Evolutionary conservation across 345 rosid species (phyloP), one percentile per base, ranked within the genome.

Genomic region (Brassica rapa): DNA sequence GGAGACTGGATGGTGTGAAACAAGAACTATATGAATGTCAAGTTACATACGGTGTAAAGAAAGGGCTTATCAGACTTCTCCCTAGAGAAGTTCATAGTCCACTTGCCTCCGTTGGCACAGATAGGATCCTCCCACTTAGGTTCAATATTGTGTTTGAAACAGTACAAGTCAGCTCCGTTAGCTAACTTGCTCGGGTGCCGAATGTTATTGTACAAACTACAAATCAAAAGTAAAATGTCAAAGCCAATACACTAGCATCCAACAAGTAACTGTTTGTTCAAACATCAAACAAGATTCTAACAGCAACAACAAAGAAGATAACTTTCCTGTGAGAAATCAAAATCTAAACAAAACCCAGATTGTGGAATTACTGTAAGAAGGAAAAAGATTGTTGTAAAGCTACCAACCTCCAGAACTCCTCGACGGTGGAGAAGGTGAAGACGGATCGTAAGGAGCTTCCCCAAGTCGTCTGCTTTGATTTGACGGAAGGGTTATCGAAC

Each of bases 51-150:
- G 59, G 98, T 91, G 78, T 90, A 83, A 73, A 95, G 81, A 93
- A 96, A 95, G 81, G 11, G 39, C 4, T 82, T 85, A 80, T 95
- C 99, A 49, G 94, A 88, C 79, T 90, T 91, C 29, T 80, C 89
- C 77, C 59, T 87, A 0, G 10, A 2, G 64, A 81, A 81, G 30
- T 69, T 81, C 73, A 90, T 80, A 43, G 94, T 89, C 99, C 99
- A 95, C 82, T 87, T 95, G 66, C 99, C 98, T 66, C 99, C 99
- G 49, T 93, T 89, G 27, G 94, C 90, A 76, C 98, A 95, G 32
- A 93, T 86, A 66, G 98, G 99, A 76, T 93, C 98, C 85, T 95
- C 98, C 98, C 98, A 93, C 68, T 93, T 95, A 11, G 99, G 98
- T 73, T 95, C 94, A 12, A 93, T 91, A 6, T 88, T 87, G 80